A percentile compares a stretch with the other conserved stretches of the same genome.
Evolutionary conservation across 495 filamentous ascomycete genomes (phyloP).

Genomic region (Penicillium ochrochloron): DNA sequence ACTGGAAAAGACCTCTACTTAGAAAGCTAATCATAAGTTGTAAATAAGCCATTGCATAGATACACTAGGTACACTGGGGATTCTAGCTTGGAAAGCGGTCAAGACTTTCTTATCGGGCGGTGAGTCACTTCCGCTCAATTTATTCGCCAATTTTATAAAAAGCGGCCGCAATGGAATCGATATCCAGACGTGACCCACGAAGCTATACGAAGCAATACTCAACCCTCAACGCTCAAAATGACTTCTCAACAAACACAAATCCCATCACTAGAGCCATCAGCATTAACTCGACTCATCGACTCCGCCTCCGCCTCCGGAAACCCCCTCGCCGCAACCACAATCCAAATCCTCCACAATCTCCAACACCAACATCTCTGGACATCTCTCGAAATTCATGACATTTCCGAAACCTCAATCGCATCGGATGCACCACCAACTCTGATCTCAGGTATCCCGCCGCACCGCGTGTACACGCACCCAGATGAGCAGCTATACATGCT

Average conservation of each 20-base stretch:
- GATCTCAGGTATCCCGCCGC: conserved; percentile 86
- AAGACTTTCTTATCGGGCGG: conserved; percentile 20
- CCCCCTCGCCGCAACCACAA: conserved; percentile 57
- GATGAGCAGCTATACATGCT: conserved; percentile 86
- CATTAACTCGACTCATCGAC: conserved; percentile 43
- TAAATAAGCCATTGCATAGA: too few relatives aligned
- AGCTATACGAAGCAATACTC: neutral
- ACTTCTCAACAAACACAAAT: conserved; percentile 14
- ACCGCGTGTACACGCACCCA: conserved; percentile 86
- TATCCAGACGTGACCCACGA: too few relatives aligned
- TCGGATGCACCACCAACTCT: conserved; percentile 55
- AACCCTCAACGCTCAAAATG: conserved; percentile 18
- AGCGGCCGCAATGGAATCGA: neutral
- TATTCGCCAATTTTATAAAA: conserved; percentile 9
- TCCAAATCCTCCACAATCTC: conserved; percentile 78
- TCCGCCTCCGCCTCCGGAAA: conserved; percentile 27
- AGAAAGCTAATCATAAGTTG: too few relatives aligned
- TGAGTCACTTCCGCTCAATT: conserved; percentile 17
- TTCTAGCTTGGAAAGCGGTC: conserved; percentile 25
- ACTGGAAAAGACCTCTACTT: too few relatives aligned
- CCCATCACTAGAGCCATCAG: conserved; percentile 31
- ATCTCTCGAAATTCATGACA: conserved; percentile 62
- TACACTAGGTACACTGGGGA: neutral
- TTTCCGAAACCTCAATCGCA: conserved; percentile 27
- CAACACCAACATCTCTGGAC: conserved; percentile 89